Evolutionary conservation across 805 yeast genomes (phyloP).

Genomic region (Maudiozyma bulderi): DNA sequence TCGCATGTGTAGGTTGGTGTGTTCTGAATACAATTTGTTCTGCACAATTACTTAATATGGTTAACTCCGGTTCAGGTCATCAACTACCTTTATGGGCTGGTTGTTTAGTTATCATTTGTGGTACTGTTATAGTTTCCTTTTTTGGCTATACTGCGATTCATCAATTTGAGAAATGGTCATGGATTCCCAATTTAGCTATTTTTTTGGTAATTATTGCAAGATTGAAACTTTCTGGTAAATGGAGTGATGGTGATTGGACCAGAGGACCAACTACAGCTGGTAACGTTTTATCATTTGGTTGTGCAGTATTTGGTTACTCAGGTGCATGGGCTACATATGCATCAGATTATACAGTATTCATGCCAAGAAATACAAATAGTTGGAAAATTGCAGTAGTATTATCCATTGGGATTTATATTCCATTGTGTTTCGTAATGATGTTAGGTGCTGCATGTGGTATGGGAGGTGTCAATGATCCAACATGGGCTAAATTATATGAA

Average conservation of each 20-base stretch:
- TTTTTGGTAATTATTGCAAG: slow-evolving; percentile 73
- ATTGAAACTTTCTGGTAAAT: slow-evolving; percentile 55
- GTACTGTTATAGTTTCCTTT: slow-evolving; percentile 63
- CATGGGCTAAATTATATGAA: slow-evolving; percentile 42
- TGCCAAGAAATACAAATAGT: slow-evolving; percentile 54
- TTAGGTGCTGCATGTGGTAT: slow-evolving; percentile 83
- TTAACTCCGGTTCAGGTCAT: slow-evolving; percentile 43
- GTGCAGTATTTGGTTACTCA: slow-evolving; percentile 77
- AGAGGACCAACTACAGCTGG: slow-evolving; percentile 68
- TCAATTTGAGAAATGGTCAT: slow-evolving; percentile 69
- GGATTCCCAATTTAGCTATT: slow-evolving; percentile 71
- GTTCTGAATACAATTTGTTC: slow-evolving; percentile 84
- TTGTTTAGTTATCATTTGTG: slow-evolving; percentile 56
- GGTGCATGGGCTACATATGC: slow-evolving; percentile 95
- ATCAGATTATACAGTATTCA: slow-evolving; percentile 84
- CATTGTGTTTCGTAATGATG: slow-evolving; percentile 60
- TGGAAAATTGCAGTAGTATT: slow-evolving; percentile 54
- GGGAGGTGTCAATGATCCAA: slow-evolving; percentile 42
- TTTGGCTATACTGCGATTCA: slow-evolving; percentile 82
- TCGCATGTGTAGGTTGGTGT: slow-evolving; percentile 93
- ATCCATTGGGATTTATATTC: slow-evolving; percentile 50
- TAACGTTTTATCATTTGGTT: slow-evolving; percentile 69
- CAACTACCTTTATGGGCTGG: slow-evolving; percentile 85
- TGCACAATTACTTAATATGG: slow-evolving; percentile 71
- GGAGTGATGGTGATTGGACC: slow-evolving; percentile 41